These are phyloP conservation scores for Sanguinoderma infundibulare DNA, from an alignment of 1,284 basidiomycete species.

Conservation along the genomic window DNA sequence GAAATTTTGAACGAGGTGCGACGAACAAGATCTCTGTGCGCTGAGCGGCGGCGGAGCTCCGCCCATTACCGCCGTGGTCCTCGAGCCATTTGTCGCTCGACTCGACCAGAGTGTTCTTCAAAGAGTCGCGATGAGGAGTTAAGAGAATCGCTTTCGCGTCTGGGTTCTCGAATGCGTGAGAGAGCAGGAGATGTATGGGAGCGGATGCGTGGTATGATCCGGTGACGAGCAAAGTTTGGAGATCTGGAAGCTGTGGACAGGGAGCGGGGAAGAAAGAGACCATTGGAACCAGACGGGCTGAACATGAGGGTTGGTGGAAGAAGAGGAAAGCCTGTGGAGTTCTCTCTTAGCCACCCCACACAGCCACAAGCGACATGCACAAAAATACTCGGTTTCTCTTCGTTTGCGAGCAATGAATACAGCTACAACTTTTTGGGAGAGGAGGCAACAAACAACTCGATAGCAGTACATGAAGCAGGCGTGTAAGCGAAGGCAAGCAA, in stretches of 20 bases:
- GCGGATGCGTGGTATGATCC: constrained; percentile 43
- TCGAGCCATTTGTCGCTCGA: constrained; percentile 62
- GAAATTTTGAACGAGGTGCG: not conserved
- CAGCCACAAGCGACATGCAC: constrained; percentile 3
- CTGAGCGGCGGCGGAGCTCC: constrained; percentile 43
- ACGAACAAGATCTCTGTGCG: constrained; percentile 62
- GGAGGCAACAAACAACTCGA: not conserved
- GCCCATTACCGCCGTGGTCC: constrained; percentile 49
- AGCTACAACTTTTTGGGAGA: not conserved
- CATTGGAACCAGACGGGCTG: constrained; percentile 21
- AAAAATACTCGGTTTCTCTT: not conserved
- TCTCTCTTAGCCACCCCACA: not conserved
- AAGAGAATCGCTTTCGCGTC: constrained; percentile 51
- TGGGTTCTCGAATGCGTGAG: constrained; percentile 42
- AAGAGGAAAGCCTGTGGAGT: not conserved
- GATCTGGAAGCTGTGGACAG: constrained; percentile 35
- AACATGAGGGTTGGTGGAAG: not conserved
- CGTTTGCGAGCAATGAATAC: not conserved
- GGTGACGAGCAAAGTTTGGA: constrained; percentile 37
- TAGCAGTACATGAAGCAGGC: not conserved
- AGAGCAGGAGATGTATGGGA: constrained; percentile 49
- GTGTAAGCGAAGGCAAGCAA: not conserved
- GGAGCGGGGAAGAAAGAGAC: constrained; percentile 33
- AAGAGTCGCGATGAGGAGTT: constrained; percentile 49
- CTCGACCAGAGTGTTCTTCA: constrained; percentile 47